Percentiles rank a stretch among this genome's conserved stretches.
Conservation (phyloP, 1,139 yeast genomes). For the Diutina pseudorugosa region DNA sequence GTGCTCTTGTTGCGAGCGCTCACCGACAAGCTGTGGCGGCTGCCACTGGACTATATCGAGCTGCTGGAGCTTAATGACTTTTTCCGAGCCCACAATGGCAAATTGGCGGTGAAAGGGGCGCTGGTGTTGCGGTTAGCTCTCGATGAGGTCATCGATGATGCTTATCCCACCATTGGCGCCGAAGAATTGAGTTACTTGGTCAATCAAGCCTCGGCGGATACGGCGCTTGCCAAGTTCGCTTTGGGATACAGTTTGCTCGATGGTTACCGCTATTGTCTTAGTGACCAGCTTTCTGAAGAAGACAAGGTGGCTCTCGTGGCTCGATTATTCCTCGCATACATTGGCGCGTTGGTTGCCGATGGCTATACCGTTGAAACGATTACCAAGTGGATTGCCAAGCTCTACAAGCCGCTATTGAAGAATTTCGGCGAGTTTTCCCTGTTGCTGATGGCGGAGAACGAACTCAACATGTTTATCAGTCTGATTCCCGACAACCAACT, state of each 20-base stretch:
- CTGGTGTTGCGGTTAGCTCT: neutral
- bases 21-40: conserved; percentile 3
- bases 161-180: neutral
- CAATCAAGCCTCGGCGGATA: neutral
- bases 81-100: neutral
- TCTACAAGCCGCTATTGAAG: neutral
- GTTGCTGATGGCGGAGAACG: neutral
- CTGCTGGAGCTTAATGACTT: conserved; percentile 2
- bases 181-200: neutral
- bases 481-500: neutral
- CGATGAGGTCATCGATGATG: neutral
- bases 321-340: neutral
- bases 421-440: neutral
- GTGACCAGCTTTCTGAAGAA: neutral
- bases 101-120: neutral
- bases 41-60: conserved; percentile 2
- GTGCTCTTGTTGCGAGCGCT: neutral
- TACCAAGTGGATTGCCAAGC: neutral
- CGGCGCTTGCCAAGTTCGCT: neutral
- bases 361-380: neutral
- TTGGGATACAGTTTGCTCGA: neutral
- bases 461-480: neutral
- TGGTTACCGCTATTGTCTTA: neutral
- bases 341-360: neutral
- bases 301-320: neutral